Percentiles rank a stretch among this genome's conserved stretches.
Evolutionary conservation across 129 eudicot species (phyloP).

Genomic region (Glebionis coronaria): DNA sequence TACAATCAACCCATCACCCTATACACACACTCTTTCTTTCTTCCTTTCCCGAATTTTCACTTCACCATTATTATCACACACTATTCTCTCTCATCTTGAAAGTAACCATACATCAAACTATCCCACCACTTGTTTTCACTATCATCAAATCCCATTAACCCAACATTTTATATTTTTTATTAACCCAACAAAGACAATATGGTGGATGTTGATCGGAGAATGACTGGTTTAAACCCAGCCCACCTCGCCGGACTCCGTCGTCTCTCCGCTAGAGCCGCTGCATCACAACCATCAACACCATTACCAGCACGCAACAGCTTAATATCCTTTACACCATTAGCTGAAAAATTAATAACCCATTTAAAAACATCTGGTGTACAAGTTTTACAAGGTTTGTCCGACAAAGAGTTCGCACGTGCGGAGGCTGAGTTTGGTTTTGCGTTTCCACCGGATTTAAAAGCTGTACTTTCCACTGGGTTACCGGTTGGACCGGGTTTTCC

Average conservation of each 20-base stretch:
- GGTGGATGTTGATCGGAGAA: constrained; percentile 96
- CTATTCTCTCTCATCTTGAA: constrained; percentile 15
- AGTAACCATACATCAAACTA: constrained; percentile 3
- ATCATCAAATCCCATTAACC: neutral
- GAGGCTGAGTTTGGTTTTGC: constrained; percentile 95
- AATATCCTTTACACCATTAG: constrained; percentile 72
- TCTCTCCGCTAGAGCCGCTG: constrained; percentile 89
- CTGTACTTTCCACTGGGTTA: constrained; percentile 70
- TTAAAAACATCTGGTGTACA: constrained; percentile 49
- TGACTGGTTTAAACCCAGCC: constrained; percentile 86
- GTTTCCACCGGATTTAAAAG: constrained; percentile 87
- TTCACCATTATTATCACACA: constrained; percentile 34
- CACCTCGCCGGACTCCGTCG: constrained; percentile 97
- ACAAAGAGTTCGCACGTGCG: constrained; percentile 64
- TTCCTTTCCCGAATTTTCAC: constrained; percentile 32
- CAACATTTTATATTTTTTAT: too few species aligned
- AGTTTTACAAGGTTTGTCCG: constrained; percentile 64
- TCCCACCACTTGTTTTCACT: neutral
- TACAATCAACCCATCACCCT: constrained; percentile 28
- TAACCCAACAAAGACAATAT: constrained; percentile 22
- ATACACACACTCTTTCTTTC: constrained; percentile 1
- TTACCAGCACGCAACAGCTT: constrained; percentile 69
- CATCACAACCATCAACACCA: constrained; percentile 75
- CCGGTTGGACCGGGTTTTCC: constrained; percentile 95
- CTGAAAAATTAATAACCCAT: constrained; percentile 69